Evolutionary conservation across 163 green algal genomes (phyloP), one percentile per base, ranked within the genome.

Genomic region (Chlamydomonas reinhardtii): DNA sequence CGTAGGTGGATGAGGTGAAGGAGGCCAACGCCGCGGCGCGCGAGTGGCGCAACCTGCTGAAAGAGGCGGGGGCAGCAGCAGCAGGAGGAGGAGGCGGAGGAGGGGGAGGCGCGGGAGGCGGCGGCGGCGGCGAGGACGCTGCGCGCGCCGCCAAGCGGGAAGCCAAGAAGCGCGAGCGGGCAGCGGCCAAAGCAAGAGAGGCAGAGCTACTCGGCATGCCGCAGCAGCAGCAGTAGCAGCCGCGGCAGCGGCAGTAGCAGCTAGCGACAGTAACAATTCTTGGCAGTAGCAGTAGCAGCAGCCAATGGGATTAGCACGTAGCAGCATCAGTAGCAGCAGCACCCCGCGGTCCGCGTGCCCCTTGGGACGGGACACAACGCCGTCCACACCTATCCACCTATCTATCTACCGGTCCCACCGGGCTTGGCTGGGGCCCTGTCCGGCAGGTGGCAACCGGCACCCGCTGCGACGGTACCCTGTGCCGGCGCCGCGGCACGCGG

Each of bases 191-290:
- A 56, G 80, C 73, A 31, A 32, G 59, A 56, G 80, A 86, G 80
- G 80, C 80, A 19, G 80, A 86, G 34, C 80, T 86, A 56, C 80
- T 86, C n/a, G 80, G 80, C 52, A 73, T 86, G 70, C 80, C 80
- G 56, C 80, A 86, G 56, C 34, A 25, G 80, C 80, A 76, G 68
- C 35, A 80, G n/a, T n/a, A 39, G 64, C 27, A 70, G 64, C 29
- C 19, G 64, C 29, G 5, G 31, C 68, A 14, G 32, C 0, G 11
- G 59, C 59, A 65, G 59, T 6, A 39, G 66, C 66, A n/a, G 66
- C 29, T 31, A 29, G 31, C 16, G 15, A n/a, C 31, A 39, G 66
- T 27, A 39, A 31, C 66, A 72, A n/a, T n/a, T n/a, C n/a, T n/a
- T n/a, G n/a, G n/a, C n/a, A n/a, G n/a, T n/a, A n/a, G 39, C 39